Percentiles rank a stretch among this genome's conserved stretches.
Conservation (phyloP, 805 yeast species). For the Spathaspora girioi region DNA sequence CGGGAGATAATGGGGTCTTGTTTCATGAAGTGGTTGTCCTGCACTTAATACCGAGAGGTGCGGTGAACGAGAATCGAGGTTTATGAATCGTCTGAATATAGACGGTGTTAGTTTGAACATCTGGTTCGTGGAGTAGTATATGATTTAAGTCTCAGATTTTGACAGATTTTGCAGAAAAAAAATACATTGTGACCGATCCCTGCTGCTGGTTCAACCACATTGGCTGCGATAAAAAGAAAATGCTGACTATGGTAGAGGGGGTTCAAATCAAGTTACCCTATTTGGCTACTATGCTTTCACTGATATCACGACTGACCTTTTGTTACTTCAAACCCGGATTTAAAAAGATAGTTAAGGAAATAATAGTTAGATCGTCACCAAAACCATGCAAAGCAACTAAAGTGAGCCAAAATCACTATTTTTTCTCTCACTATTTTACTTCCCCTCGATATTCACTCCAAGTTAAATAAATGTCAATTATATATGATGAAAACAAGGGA, state of each 20-base stretch:
- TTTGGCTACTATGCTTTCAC: no score
- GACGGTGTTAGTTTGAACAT: background rate
- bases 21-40: slow-evolving; percentile 78
- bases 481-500: slow-evolving; percentile 14
- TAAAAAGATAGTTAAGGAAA: no score
- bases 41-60: background rate
- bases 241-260: no score
- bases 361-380: no score
- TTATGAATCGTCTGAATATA: background rate
- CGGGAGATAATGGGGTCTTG: slow-evolving; percentile 70
- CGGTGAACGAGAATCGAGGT: slow-evolving; percentile 12
- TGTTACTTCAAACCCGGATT: no score
- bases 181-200: no score
- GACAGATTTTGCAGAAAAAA: no score
- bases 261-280: no score
- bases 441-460: background rate
- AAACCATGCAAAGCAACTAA: no score
- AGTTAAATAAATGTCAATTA: background rate
- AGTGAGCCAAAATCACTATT: background rate
- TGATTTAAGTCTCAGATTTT: background rate
- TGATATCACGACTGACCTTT: no score
- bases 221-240: no score
- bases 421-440: background rate
- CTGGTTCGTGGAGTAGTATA: background rate
- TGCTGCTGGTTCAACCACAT: no score